Evolutionary conservation across 176 grass and related monocot genomes (phyloP).

Genomic region (Olyra latifolia): DNA sequence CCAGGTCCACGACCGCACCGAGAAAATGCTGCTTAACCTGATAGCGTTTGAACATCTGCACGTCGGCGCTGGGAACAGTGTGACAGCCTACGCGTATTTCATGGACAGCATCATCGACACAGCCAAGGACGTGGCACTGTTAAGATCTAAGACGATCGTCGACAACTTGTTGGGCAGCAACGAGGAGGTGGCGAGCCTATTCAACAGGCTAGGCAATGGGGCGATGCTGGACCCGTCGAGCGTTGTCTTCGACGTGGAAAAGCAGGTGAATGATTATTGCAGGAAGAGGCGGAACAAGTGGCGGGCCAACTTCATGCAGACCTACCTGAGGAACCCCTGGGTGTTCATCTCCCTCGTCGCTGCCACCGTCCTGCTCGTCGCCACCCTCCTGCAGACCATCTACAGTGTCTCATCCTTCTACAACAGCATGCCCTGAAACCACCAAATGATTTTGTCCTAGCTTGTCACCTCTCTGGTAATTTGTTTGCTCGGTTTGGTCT

Average conservation of each 20-base stretch:
- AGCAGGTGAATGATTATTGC: not conserved
- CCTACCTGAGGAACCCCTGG: slow-evolving; percentile 42
- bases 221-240: not conserved
- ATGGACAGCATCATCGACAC: slow-evolving; percentile 69
- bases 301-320: slow-evolving; percentile 25
- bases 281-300: slow-evolving; percentile 27
- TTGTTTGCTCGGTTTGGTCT: no score
- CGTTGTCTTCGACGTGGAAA: not conserved
- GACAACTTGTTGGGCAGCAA: not conserved
- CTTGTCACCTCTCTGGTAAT: no score
- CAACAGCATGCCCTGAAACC: no score
- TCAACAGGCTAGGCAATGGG: slow-evolving; percentile 13
- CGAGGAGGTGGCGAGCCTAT: slow-evolving; percentile 9
- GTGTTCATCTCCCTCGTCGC: slow-evolving; percentile 33
- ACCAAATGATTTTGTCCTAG: no score
- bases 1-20: slow-evolving; percentile 27
- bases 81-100: slow-evolving; percentile 51
- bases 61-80: slow-evolving; percentile 22
- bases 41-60: slow-evolving; percentile 61
- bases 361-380: slow-evolving; percentile 11
- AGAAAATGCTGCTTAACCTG: slow-evolving; percentile 57
- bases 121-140: slow-evolving; percentile 44
- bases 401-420: slow-evolving; percentile 11
- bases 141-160: slow-evolving; percentile 33
- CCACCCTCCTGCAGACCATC: slow-evolving; percentile 41